Evolutionary conservation across 768 basidiomycete species (phyloP).

Genomic region (Collybia mongolica): DNA sequence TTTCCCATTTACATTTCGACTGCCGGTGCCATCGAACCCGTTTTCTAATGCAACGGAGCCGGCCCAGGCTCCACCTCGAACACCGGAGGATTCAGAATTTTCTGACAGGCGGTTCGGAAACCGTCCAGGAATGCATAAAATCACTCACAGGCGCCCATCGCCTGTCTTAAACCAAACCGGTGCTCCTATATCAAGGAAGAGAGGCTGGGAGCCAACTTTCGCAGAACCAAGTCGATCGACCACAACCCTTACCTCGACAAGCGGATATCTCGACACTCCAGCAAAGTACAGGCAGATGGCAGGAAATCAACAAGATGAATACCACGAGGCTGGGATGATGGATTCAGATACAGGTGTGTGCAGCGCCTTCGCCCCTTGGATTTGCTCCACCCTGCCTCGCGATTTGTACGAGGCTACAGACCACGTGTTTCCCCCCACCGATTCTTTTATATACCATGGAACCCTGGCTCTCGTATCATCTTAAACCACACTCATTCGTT

Average conservation of each 20-base stretch:
- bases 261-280: slow-evolving; percentile 70
- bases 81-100: slow-evolving; percentile 7
- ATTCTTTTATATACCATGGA: background rate
- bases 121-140: slow-evolving; percentile 6
- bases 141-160: slow-evolving; percentile 22
- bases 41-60: slow-evolving; percentile 35
- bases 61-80: slow-evolving; percentile 17
- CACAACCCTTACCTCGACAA: slow-evolving; percentile 51
- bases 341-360: slow-evolving; percentile 16
- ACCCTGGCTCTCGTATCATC: background rate
- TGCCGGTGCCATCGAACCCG: slow-evolving; percentile 65
- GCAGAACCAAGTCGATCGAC: slow-evolving; percentile 54
- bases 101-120: no score
- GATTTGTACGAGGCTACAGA: slow-evolving; percentile 1
- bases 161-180: slow-evolving; percentile 9
- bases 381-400: slow-evolving; percentile 2
- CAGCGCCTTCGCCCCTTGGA: background rate
- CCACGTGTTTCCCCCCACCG: background rate
- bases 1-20: slow-evolving; percentile 74
- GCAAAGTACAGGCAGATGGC: slow-evolving; percentile 58
- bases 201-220: slow-evolving; percentile 72
- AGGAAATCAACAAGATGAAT: slow-evolving; percentile 20
- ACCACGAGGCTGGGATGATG: slow-evolving; percentile 18
- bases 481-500: background rate
- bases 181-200: slow-evolving; percentile 14